Evolutionary conservation across 768 basidiomycete species (phyloP).

Genomic region (Pilatotrama ljubarskyi): DNA sequence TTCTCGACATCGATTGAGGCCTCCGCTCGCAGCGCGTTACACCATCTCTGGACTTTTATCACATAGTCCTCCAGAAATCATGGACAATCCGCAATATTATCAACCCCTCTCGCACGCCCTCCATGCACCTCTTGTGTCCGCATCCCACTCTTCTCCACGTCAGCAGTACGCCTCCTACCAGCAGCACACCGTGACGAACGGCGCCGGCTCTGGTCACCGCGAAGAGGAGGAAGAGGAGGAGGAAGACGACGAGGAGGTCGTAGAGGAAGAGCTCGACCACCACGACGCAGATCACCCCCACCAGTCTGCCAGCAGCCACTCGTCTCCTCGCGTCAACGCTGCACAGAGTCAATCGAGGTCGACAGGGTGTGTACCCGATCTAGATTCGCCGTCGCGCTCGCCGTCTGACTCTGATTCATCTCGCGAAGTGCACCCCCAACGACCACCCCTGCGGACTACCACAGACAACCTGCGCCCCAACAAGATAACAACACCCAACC

Average conservation of each 20-base stretch:
- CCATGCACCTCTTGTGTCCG: conserved; percentile 48
- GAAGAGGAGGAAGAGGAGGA: conserved; percentile 67
- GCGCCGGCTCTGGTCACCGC: conserved; percentile 25
- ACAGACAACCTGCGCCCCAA: conserved; percentile 28
- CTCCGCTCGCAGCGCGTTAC: conserved; percentile 29
- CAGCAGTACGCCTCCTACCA: conserved; percentile 33
- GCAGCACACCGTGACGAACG: conserved; percentile 30
- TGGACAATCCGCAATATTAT: conserved; percentile 79
- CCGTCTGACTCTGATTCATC: conserved; percentile 14
- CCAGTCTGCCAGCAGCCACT: conserved; percentile 33
- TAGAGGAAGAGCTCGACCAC: conserved; percentile 63
- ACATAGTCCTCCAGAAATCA: conserved; percentile 30
- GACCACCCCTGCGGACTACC: conserved; percentile 18
- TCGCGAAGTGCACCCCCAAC: conserved; percentile 29
- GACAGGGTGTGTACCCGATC: conserved; percentile 31
- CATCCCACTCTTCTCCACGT: conserved; percentile 28
- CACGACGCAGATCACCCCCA: conserved; percentile 24
- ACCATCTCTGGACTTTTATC: conserved; percentile 25
- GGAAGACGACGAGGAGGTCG: conserved; percentile 73
- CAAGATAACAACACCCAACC: conserved; percentile 32
- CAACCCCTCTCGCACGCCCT: conserved; percentile 81
- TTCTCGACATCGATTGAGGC: conserved; percentile 27
- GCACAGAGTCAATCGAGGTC: conserved; percentile 28
- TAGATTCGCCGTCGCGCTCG: conserved; percentile 19
- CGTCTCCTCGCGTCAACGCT: conserved; percentile 28